Conservation (phyloP, 805 yeast species). For the Saitoella complicata region DNA sequence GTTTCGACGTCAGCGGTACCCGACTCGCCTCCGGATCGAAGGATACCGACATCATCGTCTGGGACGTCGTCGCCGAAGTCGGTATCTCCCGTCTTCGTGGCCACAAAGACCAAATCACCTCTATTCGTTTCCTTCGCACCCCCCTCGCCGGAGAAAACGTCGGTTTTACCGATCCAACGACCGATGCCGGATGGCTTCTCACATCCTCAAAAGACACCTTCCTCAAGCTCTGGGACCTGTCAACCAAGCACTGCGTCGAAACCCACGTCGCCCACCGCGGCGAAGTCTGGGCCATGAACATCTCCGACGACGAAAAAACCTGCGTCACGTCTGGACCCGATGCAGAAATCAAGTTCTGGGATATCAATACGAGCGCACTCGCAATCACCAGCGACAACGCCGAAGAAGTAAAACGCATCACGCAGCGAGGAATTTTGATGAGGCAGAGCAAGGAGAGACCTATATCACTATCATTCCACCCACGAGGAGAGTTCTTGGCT, state of each 20-base stretch:
- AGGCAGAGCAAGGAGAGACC: conserved; percentile 50
- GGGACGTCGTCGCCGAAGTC: conserved; percentile 90
- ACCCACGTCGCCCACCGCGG: conserved; percentile 87
- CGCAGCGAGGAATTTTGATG: conserved; percentile 41
- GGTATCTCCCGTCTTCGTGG: conserved; percentile 79
- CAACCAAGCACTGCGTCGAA: conserved; percentile 77
- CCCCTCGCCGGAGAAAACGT: too few species aligned
- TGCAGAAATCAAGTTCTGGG: conserved; percentile 74
- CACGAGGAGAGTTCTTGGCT: conserved; percentile 15
- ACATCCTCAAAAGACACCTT: conserved; percentile 80
- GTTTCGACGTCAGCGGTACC: conserved; percentile 71
- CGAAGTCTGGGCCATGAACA: conserved; percentile 78
- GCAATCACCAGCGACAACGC: conserved; percentile 7
- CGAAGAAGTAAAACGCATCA: conserved; percentile 36
- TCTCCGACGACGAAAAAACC: conserved; percentile 24
- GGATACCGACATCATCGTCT: conserved; percentile 69
- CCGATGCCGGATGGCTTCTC: conserved; percentile 44
- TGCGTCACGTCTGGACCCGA: conserved; percentile 64
- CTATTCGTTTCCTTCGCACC: conserved; percentile 30
- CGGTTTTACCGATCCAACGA: conserved; percentile 22
- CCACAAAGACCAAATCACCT: conserved; percentile 80
- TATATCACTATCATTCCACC: conserved; percentile 18
- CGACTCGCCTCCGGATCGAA: conserved; percentile 71
- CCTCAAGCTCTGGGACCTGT: conserved; percentile 84
- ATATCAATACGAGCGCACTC: conserved; percentile 31